Percentiles rank a stretch among this genome's conserved stretches.
phyloP scores from a whole-genome alignment of 2,329 filamentous ascomycete genomes.

The Fusarium bulbicola region DNA sequence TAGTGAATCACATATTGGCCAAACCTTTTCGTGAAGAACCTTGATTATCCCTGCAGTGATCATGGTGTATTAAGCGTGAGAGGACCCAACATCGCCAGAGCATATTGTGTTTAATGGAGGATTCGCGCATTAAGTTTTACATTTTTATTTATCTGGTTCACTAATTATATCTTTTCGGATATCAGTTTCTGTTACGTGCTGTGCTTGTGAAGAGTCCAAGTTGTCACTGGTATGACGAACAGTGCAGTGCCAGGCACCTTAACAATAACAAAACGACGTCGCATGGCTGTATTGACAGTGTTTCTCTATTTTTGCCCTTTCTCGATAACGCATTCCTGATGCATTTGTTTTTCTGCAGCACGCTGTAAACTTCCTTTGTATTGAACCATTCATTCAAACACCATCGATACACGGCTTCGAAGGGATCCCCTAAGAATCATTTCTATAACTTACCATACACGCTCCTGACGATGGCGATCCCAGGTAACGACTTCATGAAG shows the following conservation, averaged over 20 bases:
- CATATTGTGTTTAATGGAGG: neutral
- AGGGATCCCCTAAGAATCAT: neutral
- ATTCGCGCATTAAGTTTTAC: neutral
- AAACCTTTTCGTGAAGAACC: neutral
- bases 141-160: neutral
- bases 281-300: neutral
- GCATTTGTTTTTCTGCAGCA: neutral
- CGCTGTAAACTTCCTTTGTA: neutral
- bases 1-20: neutral
- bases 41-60: neutral
- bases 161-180: neutral
- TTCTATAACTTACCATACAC: neutral
- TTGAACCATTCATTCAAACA: neutral
- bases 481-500: slow-evolving; percentile 21
- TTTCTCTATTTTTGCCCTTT: neutral
- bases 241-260: neutral
- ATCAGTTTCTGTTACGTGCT: neutral
- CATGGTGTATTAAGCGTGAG: neutral
- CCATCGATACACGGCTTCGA: neutral
- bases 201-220: neutral
- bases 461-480: neutral
- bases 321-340: neutral
- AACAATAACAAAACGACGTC: neutral
- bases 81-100: neutral
- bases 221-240: neutral